Evolutionary conservation across 139 green algal species (phyloP), one percentile per base, ranked within the genome.

Genomic region (Micractinium conductrix): DNA sequence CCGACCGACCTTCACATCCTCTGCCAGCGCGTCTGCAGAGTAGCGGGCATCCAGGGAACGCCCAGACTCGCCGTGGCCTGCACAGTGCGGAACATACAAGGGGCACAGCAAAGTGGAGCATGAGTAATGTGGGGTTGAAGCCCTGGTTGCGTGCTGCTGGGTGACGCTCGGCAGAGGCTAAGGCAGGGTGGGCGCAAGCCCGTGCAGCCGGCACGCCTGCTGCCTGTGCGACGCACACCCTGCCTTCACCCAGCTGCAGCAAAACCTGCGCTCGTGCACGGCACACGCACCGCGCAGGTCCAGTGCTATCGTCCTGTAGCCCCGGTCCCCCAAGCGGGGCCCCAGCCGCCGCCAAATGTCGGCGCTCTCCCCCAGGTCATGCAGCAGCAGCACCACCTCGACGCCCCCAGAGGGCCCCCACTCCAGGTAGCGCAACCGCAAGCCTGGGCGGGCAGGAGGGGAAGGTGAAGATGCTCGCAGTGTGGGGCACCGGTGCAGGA

Each of bases 1-100:
- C n/a, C n/a, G n/a, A n/a, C n/a, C n/a, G n/a, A n/a, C n/a, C 67
- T 89, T 62, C 4, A 92, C 48, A 35, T 92, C 89, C 33, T 86
- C 84, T 0, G 80, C 80, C 63, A 92, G 79, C 28, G 67, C 65
- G 16, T 69, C 53, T 28, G 72, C 63, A 26, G 28, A 33, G 62
- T 83, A 83, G 6, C 78, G 78, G 30, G 42, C 65, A 6, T 74
- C 62, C n/a, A 63, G 62, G 0, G 62, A 75, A 4, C 78, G 62
- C 10, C 42, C 42, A 1, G 78, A 83, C 78, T 74, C 78, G 30
- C 78, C 78, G 62, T 87, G 83, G 55, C 83, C 82, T 86, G 82
- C 53, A 45, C 19, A 45, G 58, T 4, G 8, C 63, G 35, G 30
- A 17, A 16, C 26, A 28, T 30, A 37, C 2, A 10, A 26, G 19